Evolutionary conservation across 2,329 filamentous ascomycete genomes (phyloP).

Genomic region (Chalaropsis ovoidea): DNA sequence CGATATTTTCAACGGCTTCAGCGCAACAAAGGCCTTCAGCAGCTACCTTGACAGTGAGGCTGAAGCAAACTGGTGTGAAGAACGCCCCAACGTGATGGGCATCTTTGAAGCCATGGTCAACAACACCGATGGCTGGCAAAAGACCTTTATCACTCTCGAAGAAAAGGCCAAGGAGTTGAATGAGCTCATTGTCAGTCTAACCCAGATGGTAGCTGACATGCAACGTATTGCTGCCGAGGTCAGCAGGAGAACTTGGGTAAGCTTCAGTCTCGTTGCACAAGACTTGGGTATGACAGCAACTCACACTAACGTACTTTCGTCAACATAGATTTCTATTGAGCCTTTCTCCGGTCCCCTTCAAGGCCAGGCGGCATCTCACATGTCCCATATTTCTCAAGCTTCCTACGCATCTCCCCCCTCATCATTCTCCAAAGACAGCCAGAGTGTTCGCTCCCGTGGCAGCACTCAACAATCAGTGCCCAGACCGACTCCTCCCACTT

Average conservation of each 20-base stretch:
- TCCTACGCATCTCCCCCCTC: slow-evolving; percentile 19
- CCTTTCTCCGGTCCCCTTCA: slow-evolving; percentile 17
- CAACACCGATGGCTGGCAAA: slow-evolving; percentile 83
- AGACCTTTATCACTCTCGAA: slow-evolving; percentile 67
- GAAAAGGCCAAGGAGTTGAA: slow-evolving; percentile 56
- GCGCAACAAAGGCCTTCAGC: slow-evolving; percentile 65
- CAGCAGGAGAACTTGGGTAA: slow-evolving; percentile 65
- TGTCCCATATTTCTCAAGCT: slow-evolving; percentile 23
- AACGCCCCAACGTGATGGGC: slow-evolving; percentile 53
- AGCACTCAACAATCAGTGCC: slow-evolving; percentile 18
- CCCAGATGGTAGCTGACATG: slow-evolving; percentile 74
- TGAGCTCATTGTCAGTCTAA: slow-evolving; percentile 49
- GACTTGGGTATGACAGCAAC: neutral
- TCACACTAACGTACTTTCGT: slow-evolving; percentile 1
- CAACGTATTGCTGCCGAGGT: slow-evolving; percentile 74
- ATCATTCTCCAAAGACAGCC: slow-evolving; percentile 17
- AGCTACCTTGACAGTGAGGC: slow-evolving; percentile 61
- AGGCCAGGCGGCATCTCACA: slow-evolving; percentile 21
- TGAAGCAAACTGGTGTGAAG: slow-evolving; percentile 49
- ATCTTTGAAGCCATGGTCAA: slow-evolving; percentile 86
- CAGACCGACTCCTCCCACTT: slow-evolving; percentile 17
- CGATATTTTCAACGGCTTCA: slow-evolving; percentile 68
- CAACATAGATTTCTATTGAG: slow-evolving; percentile 21
- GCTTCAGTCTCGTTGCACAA: slow-evolving; percentile 30
- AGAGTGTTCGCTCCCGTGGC: slow-evolving; percentile 19